phyloP scores from a whole-genome alignment of 805 yeast genomes.

The Metschnikowia orientalis region DNA sequence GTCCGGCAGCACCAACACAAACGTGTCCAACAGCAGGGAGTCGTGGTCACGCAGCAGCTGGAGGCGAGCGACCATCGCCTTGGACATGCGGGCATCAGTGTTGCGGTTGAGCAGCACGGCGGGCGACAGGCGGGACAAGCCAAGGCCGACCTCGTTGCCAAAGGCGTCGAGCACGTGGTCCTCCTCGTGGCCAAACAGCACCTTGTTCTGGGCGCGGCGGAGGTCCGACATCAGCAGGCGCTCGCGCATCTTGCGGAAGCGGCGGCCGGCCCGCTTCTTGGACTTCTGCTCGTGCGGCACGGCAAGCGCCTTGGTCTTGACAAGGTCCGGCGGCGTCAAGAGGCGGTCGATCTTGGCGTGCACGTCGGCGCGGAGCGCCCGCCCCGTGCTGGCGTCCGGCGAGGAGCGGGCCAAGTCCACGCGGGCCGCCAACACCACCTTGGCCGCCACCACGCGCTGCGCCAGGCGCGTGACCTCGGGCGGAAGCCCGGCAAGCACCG shows the following conservation, averaged over 20 bases:
- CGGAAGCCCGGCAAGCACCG: constrained; percentile 55
- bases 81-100: constrained; percentile 57
- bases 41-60: constrained; percentile 18
- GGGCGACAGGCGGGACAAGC: constrained; percentile 51
- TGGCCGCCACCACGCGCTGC: constrained; percentile 73
- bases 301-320: constrained; percentile 60
- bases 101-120: constrained; percentile 37
- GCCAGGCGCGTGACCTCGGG: constrained; percentile 62
- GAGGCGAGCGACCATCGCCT: constrained; percentile 52
- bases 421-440: constrained; percentile 76
- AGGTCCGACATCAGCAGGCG: constrained; percentile 76
- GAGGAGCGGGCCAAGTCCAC: constrained; percentile 53
- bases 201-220: constrained; percentile 76
- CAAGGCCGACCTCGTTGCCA: constrained; percentile 82
- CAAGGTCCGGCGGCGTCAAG: constrained; percentile 69
- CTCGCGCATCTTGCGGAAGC: constrained; percentile 76
- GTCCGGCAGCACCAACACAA: constrained; percentile 9
- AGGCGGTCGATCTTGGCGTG: constrained; percentile 62
- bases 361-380: constrained; percentile 57
- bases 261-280: constrained; percentile 81
- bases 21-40: too few species aligned
- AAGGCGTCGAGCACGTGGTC: constrained; percentile 54
- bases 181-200: constrained; percentile 78
- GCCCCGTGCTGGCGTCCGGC: constrained; percentile 52
- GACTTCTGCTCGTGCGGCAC: constrained; percentile 71